These are phyloP conservation scores for Ceratocystis albifundus DNA, from an alignment of 2,329 filamentous ascomycete genomes.

Conservation along the genomic window DNA sequence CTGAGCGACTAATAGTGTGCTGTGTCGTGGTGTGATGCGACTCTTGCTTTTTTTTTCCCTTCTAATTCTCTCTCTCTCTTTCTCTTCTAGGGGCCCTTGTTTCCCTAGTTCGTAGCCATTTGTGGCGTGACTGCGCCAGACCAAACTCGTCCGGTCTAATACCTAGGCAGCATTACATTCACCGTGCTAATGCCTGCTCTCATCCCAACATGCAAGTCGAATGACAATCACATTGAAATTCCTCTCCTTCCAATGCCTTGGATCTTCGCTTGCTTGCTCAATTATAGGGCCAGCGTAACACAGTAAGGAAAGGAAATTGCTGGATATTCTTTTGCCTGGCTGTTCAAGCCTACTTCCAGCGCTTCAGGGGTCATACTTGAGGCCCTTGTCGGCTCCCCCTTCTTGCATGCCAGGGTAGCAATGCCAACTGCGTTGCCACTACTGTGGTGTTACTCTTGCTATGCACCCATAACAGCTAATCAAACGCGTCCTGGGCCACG, in stretches of 20 bases:
- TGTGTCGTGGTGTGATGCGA: not conserved
- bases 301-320: not conserved
- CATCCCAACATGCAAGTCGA: not conserved
- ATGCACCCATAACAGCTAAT: not conserved
- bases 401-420: not conserved
- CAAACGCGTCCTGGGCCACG: not conserved
- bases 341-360: not conserved
- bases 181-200: not conserved
- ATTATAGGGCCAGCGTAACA: not conserved
- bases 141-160: not conserved
- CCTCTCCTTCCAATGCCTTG: not conserved
- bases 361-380: not conserved
- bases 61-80: not conserved
- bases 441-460: not conserved
- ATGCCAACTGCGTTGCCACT: not conserved
- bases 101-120: not conserved
- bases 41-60: not conserved
- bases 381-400: not conserved
- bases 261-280: not conserved
- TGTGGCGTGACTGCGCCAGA: constrained; percentile 3
- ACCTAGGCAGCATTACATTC: not conserved
- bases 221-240: constrained; percentile 11
- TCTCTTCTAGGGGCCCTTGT: not conserved
- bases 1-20: not conserved
- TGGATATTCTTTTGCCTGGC: not conserved